Percentiles rank a stretch among this genome's conserved stretches.
These are phyloP conservation scores for Aspergillus udagawae DNA, from an alignment of 2,329 filamentous ascomycete genomes.

Conservation along the genomic window DNA sequence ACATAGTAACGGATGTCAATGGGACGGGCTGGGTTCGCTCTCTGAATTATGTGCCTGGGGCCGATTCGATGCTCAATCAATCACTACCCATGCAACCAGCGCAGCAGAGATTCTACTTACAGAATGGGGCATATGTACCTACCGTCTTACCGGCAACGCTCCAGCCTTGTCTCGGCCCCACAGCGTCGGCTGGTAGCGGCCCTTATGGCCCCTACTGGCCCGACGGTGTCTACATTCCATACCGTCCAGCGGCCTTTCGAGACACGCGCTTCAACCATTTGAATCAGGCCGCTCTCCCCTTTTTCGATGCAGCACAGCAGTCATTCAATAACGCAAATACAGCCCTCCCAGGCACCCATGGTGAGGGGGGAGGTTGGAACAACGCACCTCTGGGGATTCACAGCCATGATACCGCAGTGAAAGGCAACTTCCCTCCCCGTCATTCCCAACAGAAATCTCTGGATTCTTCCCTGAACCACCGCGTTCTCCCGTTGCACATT, in stretches of 20 bases:
- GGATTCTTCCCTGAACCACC: constrained; percentile 24
- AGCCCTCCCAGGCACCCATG: constrained; percentile 21
- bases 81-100: constrained; percentile 42
- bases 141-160: constrained; percentile 58
- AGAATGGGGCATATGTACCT: constrained; percentile 50
- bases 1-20: constrained; percentile 30
- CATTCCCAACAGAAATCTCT: constrained; percentile 33
- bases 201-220: constrained; percentile 62
- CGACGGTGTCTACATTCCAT: constrained; percentile 58
- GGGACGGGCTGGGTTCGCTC: constrained; percentile 41
- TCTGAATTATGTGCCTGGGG: constrained; percentile 47
- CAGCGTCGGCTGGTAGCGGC: constrained; percentile 54
- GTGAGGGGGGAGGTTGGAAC: constrained; percentile 31
- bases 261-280: constrained; percentile 45
- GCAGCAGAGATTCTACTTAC: constrained; percentile 39
- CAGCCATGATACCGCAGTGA: constrained; percentile 27
- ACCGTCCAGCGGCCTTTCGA: constrained; percentile 55
- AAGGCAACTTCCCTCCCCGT: constrained; percentile 35
- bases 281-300: constrained; percentile 18
- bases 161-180: constrained; percentile 55
- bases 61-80: constrained; percentile 61
- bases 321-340: constrained; percentile 22
- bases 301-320: constrained; percentile 28
- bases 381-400: constrained; percentile 23
- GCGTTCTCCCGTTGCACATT: constrained; percentile 25